phyloP scores from a whole-genome alignment of 441 rosid genomes.

The Manihot esculenta region DNA sequence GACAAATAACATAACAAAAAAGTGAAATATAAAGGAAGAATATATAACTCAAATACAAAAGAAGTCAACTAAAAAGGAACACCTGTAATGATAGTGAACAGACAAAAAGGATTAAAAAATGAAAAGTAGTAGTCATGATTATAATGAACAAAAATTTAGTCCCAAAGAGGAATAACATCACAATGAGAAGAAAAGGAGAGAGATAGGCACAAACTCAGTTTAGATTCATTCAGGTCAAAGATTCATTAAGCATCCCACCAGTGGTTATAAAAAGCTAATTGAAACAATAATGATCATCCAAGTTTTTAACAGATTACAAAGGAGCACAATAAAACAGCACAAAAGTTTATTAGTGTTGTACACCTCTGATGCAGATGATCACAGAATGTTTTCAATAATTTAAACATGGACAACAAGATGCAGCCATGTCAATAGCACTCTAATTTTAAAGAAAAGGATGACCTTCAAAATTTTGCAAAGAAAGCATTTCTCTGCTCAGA shows the following conservation, averaged over 20 bases:
- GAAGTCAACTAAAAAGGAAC: not conserved
- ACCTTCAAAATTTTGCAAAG: not conserved
- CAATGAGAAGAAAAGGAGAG: not conserved
- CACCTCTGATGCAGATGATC: not conserved
- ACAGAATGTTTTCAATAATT: not conserved
- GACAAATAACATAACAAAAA: constrained; percentile 25
- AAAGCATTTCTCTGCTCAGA: not conserved
- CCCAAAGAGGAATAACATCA: no score
- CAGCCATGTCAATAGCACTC: constrained; percentile 2
- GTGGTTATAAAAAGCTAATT: not conserved
- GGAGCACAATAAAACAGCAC: not conserved
- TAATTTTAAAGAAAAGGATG: not conserved
- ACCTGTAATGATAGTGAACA: not conserved
- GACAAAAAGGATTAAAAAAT: not conserved
- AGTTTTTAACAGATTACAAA: not conserved
- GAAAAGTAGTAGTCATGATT: not conserved
- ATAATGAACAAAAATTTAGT: not conserved
- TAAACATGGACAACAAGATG: not conserved
- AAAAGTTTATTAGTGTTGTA: not conserved
- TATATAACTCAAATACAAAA: not conserved
- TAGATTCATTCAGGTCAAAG: not conserved
- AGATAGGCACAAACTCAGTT: not conserved
- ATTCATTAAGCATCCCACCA: no score
- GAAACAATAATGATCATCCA: not conserved
- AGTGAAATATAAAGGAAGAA: not conserved